Conservation (phyloP, 306 rosid genomes). For the Mimosa pudica region DNA sequence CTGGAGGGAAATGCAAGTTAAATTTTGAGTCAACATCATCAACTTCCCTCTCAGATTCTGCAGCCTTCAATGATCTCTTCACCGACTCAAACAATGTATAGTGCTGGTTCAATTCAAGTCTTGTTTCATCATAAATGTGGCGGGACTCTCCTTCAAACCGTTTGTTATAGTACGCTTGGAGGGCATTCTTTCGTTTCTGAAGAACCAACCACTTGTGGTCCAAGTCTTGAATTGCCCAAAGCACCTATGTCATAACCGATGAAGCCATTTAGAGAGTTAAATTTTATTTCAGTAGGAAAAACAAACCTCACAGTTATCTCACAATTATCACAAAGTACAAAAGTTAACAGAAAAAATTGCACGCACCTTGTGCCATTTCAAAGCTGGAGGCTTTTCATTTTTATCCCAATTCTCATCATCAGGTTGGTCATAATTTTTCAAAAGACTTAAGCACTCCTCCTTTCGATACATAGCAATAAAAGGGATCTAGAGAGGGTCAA, state of each 20-base stretch:
- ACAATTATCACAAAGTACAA: slow-evolving; percentile 10
- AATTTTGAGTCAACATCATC: slow-evolving; percentile 98
- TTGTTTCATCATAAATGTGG: slow-evolving; percentile 73
- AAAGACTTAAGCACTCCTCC: slow-evolving; percentile 84
- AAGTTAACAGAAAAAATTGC: slow-evolving; percentile 38
- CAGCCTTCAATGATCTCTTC: slow-evolving; percentile 85
- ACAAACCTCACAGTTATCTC: no score
- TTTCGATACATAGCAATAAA: slow-evolving; percentile 90
- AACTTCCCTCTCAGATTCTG: slow-evolving; percentile 95
- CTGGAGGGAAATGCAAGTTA: slow-evolving; percentile 94
- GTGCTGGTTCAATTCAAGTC: slow-evolving; percentile 70
- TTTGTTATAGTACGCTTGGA: slow-evolving; percentile 70
- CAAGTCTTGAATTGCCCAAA: slow-evolving; percentile 93
- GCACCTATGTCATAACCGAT: slow-evolving; percentile 57
- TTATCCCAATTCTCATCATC: slow-evolving; percentile 64
- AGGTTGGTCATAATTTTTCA: slow-evolving; percentile 65
- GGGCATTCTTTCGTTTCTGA: slow-evolving; percentile 91
- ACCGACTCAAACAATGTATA: slow-evolving; percentile 85
- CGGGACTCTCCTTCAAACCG: slow-evolving; percentile 88
- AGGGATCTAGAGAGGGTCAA: slow-evolving; percentile 62
- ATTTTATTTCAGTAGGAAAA: no score
- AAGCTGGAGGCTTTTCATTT: slow-evolving; percentile 57
- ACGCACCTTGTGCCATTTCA: slow-evolving; percentile 93
- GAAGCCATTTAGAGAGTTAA: slow-evolving; percentile 25
- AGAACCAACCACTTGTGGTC: slow-evolving; percentile 95